These are phyloP conservation scores for Vigna trinervia DNA, from an alignment of 306 rosid genomes.

Conservation along the genomic window DNA sequence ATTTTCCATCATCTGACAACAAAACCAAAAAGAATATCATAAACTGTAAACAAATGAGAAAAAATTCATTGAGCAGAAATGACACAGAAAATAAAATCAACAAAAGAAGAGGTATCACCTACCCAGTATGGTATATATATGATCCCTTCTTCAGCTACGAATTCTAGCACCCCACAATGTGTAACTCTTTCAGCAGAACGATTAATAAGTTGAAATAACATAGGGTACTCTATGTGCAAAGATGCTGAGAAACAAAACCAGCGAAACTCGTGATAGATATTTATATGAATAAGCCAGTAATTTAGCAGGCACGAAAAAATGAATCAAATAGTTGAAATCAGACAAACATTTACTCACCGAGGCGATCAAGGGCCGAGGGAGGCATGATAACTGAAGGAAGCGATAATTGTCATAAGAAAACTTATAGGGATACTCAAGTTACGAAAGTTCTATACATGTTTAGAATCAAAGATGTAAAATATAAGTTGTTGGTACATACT, in stretches of 20 bases:
- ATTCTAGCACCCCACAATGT: slow-evolving; percentile 68
- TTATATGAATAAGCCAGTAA: slow-evolving; percentile 6
- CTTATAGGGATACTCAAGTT: neutral
- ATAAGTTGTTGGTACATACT: slow-evolving; percentile 46
- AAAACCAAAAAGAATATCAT: neutral
- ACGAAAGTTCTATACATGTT: slow-evolving; percentile 7
- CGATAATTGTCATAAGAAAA: slow-evolving; percentile 32
- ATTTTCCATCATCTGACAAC: slow-evolving; percentile 58
- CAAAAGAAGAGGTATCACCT: slow-evolving; percentile 2
- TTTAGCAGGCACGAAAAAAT: neutral
- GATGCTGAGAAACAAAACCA: slow-evolving; percentile 51
- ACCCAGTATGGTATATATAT: slow-evolving; percentile 63
- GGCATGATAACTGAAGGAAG: slow-evolving; percentile 66
- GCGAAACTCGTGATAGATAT: neutral
- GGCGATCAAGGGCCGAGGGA: slow-evolving; percentile 65
- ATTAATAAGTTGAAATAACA: slow-evolving; percentile 65
- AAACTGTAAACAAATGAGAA: slow-evolving; percentile 19
- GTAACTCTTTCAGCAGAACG: slow-evolving; percentile 49
- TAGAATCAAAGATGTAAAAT: slow-evolving; percentile 1
- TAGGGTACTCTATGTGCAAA: slow-evolving; percentile 64
- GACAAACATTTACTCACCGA: slow-evolving; percentile 47
- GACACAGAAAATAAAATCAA: neutral
- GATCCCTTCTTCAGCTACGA: slow-evolving; percentile 63
- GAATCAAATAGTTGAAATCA: slow-evolving; percentile 4
- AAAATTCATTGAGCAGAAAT: neutral